A percentile compares a stretch with the other conserved stretches of the same genome.
These are phyloP conservation scores for Alternaria rosae DNA, from an alignment of 2,329 filamentous ascomycete species.

Conservation along the genomic window DNA sequence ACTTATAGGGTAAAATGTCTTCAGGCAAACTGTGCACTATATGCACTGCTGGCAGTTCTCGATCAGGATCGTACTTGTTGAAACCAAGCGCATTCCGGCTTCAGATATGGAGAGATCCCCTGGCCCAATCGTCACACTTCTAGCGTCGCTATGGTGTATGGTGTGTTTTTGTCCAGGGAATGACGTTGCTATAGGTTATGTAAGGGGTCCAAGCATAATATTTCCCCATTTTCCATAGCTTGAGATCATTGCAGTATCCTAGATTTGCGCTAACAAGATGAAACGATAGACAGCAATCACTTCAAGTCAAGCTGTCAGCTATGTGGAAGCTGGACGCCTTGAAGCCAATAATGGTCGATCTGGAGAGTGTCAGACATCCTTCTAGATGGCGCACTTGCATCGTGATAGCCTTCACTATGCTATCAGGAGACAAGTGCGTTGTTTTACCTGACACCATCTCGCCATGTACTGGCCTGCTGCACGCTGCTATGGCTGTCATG, in stretches of 20 bases:
- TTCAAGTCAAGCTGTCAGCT: background rate
- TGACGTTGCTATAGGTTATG: background rate
- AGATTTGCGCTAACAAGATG: background rate
- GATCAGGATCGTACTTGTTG: background rate
- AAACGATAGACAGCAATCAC: slow-evolving; percentile 1
- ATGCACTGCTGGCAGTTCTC: background rate
- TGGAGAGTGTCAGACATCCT: background rate
- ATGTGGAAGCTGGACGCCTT: slow-evolving; percentile 1
- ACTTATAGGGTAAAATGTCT: background rate
- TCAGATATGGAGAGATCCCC: background rate
- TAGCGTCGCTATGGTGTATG: background rate
- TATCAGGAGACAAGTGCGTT: background rate
- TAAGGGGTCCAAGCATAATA: background rate
- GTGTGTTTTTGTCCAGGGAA: background rate
- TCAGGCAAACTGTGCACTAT: background rate
- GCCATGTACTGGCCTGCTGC: background rate
- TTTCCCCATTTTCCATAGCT: background rate
- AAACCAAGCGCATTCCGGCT: background rate
- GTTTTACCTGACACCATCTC: background rate
- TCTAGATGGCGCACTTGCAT: background rate
- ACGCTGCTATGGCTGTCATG: background rate
- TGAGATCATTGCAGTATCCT: background rate
- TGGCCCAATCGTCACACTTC: background rate
- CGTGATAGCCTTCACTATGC: background rate
- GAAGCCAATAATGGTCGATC: background rate